Evolutionary conservation across 2,329 filamentous ascomycete genomes (phyloP).

Genomic region (Stagonosporopsis tanaceti): DNA sequence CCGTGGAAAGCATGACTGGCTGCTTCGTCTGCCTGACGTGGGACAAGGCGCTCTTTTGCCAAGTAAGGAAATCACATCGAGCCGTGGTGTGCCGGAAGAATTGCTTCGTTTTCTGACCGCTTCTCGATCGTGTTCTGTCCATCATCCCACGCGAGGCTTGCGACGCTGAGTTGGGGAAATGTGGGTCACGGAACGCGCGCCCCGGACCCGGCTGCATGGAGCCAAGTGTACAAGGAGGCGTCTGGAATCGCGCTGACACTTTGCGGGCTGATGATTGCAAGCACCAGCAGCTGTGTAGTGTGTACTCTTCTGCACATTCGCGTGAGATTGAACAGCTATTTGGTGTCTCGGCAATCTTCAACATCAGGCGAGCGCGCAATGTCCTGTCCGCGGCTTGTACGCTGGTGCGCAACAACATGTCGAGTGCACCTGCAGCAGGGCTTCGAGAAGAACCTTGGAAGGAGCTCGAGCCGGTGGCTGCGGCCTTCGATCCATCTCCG

Average conservation of each 20-base stretch:
- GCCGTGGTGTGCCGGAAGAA: slow-evolving; percentile 16
- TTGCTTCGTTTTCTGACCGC: slow-evolving; percentile 36
- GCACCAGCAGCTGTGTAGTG: slow-evolving; percentile 7
- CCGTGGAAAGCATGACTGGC: slow-evolving; percentile 14
- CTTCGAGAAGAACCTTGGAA: slow-evolving; percentile 40
- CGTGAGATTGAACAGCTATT: not conserved
- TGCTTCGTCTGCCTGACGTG: slow-evolving; percentile 18
- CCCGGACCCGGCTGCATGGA: slow-evolving; percentile 33
- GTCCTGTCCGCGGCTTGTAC: slow-evolving; percentile 1
- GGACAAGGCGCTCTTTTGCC: slow-evolving; percentile 19
- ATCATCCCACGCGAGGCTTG: slow-evolving; percentile 38
- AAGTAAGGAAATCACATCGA: slow-evolving; percentile 22
- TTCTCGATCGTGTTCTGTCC: slow-evolving; percentile 22
- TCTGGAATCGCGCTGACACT: slow-evolving; percentile 17
- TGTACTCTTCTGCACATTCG: not conserved
- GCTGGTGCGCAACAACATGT: slow-evolving; percentile 2
- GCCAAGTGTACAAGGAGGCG: slow-evolving; percentile 28
- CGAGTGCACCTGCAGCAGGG: slow-evolving; percentile 28
- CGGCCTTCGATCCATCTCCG: slow-evolving; percentile 8
- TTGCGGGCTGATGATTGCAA: not conserved
- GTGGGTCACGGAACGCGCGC: slow-evolving; percentile 35
- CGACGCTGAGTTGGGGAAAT: slow-evolving; percentile 31
- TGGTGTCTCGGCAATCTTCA: not conserved
- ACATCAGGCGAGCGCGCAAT: not conserved
- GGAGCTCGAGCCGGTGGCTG: slow-evolving; percentile 38